Evolutionary conservation across 768 basidiomycete genomes (phyloP), one percentile per base, ranked within the genome.

Genomic region (Russula sp.): DNA sequence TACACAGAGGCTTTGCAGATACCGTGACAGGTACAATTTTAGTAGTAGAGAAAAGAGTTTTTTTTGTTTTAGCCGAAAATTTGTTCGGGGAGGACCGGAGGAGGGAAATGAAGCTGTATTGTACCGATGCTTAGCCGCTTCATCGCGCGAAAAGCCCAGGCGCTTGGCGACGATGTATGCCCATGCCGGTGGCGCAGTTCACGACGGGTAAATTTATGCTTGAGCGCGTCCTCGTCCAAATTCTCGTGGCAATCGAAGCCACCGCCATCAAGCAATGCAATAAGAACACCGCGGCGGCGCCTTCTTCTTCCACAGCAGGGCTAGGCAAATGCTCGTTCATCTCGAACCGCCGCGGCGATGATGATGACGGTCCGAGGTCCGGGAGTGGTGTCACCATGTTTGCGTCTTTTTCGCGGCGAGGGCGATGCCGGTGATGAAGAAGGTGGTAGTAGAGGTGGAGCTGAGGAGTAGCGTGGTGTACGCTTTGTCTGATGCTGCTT

Each of bases 151-250:
- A 74, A 98, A 98, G 2, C 94, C 91, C 66, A 98, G 79, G 46
- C 86, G 81, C 69, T 93, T 91, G 4, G 92, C 89, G 30, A 98
- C 91, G 38, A 92, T 75, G 57, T 82, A 89, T 2, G n/a, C n/a
- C n/a, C n/a, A n/a, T n/a, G n/a, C 80, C 0, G 96, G 96, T 1
- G n/a, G 96, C 95, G 30, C 96, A 86, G 74, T 98, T 98, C 50
- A 92, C 81, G 22, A 92, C 80, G n/a, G 22, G 84, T 80, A 9
- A 78, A 80, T 68, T 92, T 88, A n/a, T 74, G 75, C 65, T 74
- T 78, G 48, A 97, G 79, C 10, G 79, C 89, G 74, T 85, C 78
- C 72, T 91, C 90, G 67, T 90, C 86, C 57, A 87, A 69, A 18
- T 88, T 74, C 69, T 94, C 90, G 38, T 83, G 79, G 67, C 93